Evolutionary conservation across 106 monocot species (phyloP).

Genomic region (Dioscorea zingiberensis): DNA sequence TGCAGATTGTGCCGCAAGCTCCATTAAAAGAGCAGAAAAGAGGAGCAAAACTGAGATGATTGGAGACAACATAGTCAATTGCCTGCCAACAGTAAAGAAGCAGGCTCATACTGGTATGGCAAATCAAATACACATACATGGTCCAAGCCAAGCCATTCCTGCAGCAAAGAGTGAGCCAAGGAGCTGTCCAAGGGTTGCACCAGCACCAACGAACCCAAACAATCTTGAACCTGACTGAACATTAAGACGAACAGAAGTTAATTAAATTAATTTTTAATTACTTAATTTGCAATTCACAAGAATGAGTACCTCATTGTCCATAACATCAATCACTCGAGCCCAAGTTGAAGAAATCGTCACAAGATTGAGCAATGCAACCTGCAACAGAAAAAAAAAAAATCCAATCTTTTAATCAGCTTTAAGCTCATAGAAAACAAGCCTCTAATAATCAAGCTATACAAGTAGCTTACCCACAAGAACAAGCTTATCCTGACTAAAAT

Average conservation of each 20-base stretch:
- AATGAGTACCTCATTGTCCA: conserved; percentile 81
- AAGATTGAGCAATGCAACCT: conserved; percentile 98
- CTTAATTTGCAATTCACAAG: neutral
- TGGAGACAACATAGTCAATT: neutral
- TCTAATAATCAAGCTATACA: neutral
- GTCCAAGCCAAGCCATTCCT: conserved; percentile 92
- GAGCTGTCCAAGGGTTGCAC: conserved; percentile 93
- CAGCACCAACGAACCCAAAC: conserved; percentile 98
- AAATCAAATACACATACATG: conserved; percentile 49
- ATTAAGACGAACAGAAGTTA: conserved; percentile 20
- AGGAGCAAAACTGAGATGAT: conserved; percentile 63
- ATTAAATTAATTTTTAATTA: neutral
- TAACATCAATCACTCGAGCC: conserved; percentile 97
- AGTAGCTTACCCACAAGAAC: conserved; percentile 77
- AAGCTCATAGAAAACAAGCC: no score
- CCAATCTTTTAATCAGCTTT: neutral
- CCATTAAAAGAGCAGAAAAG: conserved; percentile 87
- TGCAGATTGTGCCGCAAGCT: conserved; percentile 83
- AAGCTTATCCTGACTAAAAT: conserved; percentile 70
- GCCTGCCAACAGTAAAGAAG: neutral
- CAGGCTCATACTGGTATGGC: no score
- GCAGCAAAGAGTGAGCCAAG: conserved; percentile 94
- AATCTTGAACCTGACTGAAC: conserved; percentile 99
- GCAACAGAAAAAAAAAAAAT: conserved; percentile 11
- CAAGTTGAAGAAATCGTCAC: conserved; percentile 93